phyloP scores from a whole-genome alignment of 192 early-diverging fungal genomes.

The Coemansia sp. region DNA sequence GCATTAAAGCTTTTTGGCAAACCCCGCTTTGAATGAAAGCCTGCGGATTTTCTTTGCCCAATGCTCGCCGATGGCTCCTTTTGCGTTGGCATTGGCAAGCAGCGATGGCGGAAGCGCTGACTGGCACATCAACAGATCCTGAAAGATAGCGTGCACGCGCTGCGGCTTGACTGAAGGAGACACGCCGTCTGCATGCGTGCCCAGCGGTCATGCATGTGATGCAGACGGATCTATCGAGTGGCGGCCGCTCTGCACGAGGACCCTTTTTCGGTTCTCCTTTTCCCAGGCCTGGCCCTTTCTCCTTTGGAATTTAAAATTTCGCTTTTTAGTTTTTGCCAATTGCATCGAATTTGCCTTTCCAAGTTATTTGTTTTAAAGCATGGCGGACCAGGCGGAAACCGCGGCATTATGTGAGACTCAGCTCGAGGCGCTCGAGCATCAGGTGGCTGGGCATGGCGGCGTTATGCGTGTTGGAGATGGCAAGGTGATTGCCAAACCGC shows the following conservation, averaged over 20 bases:
- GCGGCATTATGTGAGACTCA: background rate
- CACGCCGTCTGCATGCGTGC: background rate
- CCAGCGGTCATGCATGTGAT: background rate
- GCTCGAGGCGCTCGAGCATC: constrained; percentile 56
- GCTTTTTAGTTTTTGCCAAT: background rate
- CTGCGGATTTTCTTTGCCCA: background rate
- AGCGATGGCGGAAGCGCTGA: background rate
- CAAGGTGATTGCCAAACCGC: constrained; percentile 72
- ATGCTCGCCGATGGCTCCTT: background rate
- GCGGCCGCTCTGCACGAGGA: background rate
- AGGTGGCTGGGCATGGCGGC: constrained; percentile 81
- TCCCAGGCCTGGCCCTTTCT: background rate
- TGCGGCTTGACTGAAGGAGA: background rate
- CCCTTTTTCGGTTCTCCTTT: constrained; percentile 16
- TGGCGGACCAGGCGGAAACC: background rate
- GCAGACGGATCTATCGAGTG: background rate
- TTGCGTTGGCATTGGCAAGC: background rate
- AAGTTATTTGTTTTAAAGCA: background rate
- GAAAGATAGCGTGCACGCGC: background rate
- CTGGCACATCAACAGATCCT: background rate
- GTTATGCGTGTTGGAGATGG: constrained; percentile 60
- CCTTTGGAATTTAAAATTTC: constrained; percentile 1
- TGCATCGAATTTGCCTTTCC: background rate
- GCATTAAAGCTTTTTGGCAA: background rate
- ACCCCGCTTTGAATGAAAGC: background rate